These are phyloP conservation scores for Microdochium trichocladiopsis DNA, from an alignment of 2,329 filamentous ascomycete species.

Conservation along the genomic window DNA sequence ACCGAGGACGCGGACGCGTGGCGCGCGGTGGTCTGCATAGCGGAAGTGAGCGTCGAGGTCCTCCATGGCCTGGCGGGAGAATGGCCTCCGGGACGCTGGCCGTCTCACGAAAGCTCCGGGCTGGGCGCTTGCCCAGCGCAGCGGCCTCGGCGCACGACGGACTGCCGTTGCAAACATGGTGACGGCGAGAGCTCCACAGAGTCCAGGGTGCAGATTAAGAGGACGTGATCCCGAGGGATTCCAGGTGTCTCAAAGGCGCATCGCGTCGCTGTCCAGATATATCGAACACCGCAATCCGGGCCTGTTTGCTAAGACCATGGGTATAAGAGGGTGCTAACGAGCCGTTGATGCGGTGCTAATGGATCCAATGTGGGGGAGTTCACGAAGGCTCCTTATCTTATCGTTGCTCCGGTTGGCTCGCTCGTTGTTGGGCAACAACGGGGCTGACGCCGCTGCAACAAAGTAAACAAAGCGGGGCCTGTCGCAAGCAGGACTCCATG, in stretches of 20 bases:
- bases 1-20: neutral
- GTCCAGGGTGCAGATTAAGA: too few relatives aligned
- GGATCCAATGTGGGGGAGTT: neutral
- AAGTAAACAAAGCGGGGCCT: neutral
- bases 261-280: too few relatives aligned
- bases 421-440: neutral
- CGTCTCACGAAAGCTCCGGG: neutral
- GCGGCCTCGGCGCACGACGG: neutral
- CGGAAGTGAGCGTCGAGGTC: neutral
- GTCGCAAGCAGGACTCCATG: neutral
- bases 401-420: neutral
- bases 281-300: too few relatives aligned
- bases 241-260: too few relatives aligned
- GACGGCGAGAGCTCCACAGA: too few relatives aligned
- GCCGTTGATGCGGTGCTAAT: too few relatives aligned
- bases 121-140: neutral
- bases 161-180: neutral
- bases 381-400: neutral
- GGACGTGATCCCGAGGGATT: too few relatives aligned
- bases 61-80: neutral
- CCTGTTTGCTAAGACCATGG: too few relatives aligned
- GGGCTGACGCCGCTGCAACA: neutral
- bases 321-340: too few relatives aligned
- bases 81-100: neutral
- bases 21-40: neutral